Evolutionary conservation across 306 rosid species (phyloP).

Genomic region (Citrullus mucosospermus): DNA sequence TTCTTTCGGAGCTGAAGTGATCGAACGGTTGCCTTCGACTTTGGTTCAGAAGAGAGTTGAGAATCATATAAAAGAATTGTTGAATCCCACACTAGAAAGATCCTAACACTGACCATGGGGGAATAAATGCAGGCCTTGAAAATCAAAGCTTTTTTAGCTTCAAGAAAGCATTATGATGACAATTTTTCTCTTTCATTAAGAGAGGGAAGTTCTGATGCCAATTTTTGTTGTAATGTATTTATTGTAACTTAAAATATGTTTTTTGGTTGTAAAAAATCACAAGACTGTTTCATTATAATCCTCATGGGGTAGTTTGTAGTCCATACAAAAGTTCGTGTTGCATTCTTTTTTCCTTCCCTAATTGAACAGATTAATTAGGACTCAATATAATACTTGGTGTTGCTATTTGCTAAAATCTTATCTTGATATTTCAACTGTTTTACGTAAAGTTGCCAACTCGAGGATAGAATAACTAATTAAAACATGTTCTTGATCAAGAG

Average conservation of each 20-base stretch:
- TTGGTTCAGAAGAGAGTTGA: conserved; percentile 44
- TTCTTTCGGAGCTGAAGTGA: conserved; percentile 81
- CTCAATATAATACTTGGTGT: too few relatives aligned
- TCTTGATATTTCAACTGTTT: too few relatives aligned
- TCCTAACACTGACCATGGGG: conserved; percentile 3
- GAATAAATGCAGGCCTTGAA: background rate
- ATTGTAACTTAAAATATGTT: background rate
- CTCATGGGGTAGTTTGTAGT: background rate
- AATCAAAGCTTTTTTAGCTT: conserved; percentile 2
- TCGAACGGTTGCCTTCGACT: conserved; percentile 48
- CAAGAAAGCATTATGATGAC: background rate
- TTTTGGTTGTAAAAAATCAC: background rate
- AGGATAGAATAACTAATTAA: too few relatives aligned
- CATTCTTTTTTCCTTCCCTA: background rate
- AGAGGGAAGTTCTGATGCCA: background rate
- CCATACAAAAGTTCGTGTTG: background rate
- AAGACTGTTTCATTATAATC: background rate
- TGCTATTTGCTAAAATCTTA: too few relatives aligned
- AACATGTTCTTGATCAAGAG: too few relatives aligned
- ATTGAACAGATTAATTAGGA: background rate
- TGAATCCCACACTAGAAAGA: conserved; percentile 33
- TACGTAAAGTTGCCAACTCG: too few relatives aligned
- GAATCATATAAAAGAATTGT: conserved; percentile 36
- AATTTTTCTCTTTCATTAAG: background rate
- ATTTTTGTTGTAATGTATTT: background rate